Conservation (phyloP, 805 yeast species). For the Ogataea allantospora region DNA sequence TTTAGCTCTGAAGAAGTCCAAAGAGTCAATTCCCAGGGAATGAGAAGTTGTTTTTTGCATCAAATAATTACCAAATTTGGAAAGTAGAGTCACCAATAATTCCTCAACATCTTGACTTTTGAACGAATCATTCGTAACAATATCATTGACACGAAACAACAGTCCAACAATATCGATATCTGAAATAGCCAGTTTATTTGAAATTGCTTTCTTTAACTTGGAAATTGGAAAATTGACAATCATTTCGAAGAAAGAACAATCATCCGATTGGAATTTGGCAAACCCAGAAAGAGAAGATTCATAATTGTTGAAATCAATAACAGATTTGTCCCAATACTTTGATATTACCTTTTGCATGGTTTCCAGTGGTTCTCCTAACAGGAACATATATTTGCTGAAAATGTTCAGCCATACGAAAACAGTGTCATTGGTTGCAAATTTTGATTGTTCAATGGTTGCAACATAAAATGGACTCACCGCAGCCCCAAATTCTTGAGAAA, state of each 20-base stretch:
- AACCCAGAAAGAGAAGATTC: conserved; percentile 14
- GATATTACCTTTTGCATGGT: conserved; percentile 18
- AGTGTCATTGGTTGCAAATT: conserved; percentile 40
- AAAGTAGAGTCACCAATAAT: conserved; percentile 37
- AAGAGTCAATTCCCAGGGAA: too few relatives aligned
- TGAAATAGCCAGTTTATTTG: conserved; percentile 40
- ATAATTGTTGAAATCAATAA: conserved; percentile 6
- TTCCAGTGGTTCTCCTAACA: conserved; percentile 58
- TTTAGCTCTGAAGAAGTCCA: conserved; percentile 21
- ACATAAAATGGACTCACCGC: conserved; percentile 57
- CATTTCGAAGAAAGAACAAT: conserved; percentile 35
- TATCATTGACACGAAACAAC: conserved; percentile 37
- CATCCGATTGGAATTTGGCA: conserved; percentile 5
- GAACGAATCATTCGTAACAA: conserved; percentile 27
- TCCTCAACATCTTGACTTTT: conserved; percentile 24
- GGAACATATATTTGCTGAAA: conserved; percentile 44
- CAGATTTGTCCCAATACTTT: conserved; percentile 17
- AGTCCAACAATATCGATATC: conserved; percentile 50
- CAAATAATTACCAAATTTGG: conserved; percentile 45
- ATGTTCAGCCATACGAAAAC: conserved; percentile 48
- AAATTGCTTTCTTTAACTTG: conserved; percentile 23
- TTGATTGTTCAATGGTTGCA: conserved; percentile 67
- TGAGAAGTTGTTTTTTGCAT: conserved; percentile 23
- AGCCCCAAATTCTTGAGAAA: conserved; percentile 30
- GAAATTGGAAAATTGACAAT: conserved; percentile 33